Conservation (phyloP, 805 yeast genomes). For the Ogataea wickerhamii region DNA sequence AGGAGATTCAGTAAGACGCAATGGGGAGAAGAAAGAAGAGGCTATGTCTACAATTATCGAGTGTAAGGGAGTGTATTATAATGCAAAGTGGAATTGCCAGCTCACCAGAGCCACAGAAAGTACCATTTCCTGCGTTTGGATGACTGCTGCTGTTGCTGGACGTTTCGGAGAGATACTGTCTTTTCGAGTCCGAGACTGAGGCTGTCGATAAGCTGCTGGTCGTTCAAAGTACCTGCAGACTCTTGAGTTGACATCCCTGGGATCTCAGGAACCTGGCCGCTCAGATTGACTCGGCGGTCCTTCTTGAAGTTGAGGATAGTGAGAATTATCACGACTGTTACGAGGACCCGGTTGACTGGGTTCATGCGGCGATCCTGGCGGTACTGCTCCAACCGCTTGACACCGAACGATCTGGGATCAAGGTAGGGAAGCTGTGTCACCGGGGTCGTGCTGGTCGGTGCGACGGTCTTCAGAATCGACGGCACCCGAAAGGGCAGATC, state of each 20-base stretch:
- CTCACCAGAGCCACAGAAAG: slow-evolving; percentile 45
- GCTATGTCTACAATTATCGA: background rate
- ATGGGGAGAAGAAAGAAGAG: background rate
- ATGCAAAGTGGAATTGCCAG: slow-evolving; percentile 5
- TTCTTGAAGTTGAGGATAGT: slow-evolving; percentile 50
- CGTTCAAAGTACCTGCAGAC: slow-evolving; percentile 13
- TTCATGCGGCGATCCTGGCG: slow-evolving; percentile 53
- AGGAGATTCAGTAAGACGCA: no score
- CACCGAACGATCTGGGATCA: slow-evolving; percentile 37
- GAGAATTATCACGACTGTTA: slow-evolving; percentile 46
- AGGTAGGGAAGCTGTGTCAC: slow-evolving; percentile 34
- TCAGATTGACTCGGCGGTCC: slow-evolving; percentile 39
- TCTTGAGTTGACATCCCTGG: slow-evolving; percentile 28
- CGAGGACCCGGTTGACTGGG: slow-evolving; percentile 51
- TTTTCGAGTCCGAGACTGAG: slow-evolving; percentile 13
- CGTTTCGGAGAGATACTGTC: background rate
- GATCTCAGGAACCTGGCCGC: slow-evolving; percentile 31
- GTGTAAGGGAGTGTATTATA: background rate
- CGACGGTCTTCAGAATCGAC: slow-evolving; percentile 25
- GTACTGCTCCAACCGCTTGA: slow-evolving; percentile 39
- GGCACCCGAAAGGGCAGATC: slow-evolving; percentile 58
- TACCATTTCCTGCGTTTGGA: slow-evolving; percentile 41
- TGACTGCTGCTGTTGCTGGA: slow-evolving; percentile 1
- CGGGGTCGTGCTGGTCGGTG: slow-evolving; percentile 30
- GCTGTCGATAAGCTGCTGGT: slow-evolving; percentile 11